phyloP scores from a whole-genome alignment of 148 eudicot species.

The Rhododendron williamsianum region DNA sequence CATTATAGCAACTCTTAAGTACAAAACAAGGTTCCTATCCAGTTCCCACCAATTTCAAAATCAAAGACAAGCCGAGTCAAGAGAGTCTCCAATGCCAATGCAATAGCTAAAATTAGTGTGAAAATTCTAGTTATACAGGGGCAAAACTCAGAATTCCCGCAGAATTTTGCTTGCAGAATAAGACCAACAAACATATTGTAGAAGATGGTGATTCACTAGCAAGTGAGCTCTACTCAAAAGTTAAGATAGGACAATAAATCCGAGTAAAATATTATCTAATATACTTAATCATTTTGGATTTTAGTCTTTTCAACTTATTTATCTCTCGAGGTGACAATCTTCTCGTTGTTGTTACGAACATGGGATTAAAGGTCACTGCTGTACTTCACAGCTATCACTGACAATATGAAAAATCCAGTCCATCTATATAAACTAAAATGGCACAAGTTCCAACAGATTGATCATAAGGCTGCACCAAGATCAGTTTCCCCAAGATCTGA shows the following conservation, averaged over 20 bases:
- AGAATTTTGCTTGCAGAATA: neutral
- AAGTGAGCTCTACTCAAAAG: neutral
- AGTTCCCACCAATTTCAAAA: too few relatives aligned
- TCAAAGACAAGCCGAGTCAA: too few relatives aligned
- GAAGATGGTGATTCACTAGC: neutral
- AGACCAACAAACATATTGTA: neutral
- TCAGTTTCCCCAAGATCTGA: neutral
- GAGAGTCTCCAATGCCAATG: too few relatives aligned
- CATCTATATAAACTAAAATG: too few relatives aligned
- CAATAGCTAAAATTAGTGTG: too few relatives aligned
- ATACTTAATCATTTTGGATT: neutral
- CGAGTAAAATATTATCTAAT: neutral
- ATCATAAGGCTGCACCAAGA: neutral
- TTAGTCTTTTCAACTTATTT: neutral
- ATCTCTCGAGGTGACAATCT: neutral
- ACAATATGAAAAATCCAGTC: neutral
- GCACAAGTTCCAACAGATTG: too few relatives aligned
- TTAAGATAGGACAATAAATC: too few relatives aligned
- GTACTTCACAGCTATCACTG: neutral
- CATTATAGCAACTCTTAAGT: too few relatives aligned
- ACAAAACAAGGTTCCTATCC: too few relatives aligned
- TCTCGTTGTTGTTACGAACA: neutral
- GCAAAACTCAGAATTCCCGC: neutral
- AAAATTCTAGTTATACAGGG: too few relatives aligned
- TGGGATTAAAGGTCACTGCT: neutral